Evolutionary conservation across 2,329 filamentous ascomycete genomes (phyloP).

Genomic region (Pyrenophora teres): DNA sequence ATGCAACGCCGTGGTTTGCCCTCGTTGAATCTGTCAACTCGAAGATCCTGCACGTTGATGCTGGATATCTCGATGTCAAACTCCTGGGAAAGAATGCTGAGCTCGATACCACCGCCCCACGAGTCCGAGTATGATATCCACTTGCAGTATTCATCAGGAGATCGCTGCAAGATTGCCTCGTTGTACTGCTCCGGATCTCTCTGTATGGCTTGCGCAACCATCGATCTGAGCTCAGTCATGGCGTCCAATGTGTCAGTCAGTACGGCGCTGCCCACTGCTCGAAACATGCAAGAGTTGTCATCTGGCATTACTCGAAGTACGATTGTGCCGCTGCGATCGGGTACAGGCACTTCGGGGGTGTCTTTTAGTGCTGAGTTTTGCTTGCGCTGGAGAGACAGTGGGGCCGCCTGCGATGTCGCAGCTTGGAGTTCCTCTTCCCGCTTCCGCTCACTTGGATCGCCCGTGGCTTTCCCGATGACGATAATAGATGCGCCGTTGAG

Average conservation of each 20-base stretch:
- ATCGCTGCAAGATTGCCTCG: conserved; percentile 73
- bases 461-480: conserved; percentile 56
- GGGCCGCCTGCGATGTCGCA: conserved; percentile 33
- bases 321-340: conserved; percentile 60
- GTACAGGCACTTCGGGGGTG: conserved; percentile 64
- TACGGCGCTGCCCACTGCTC: conserved; percentile 82
- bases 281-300: conserved; percentile 93
- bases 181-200: conserved; percentile 73
- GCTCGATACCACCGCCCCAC: conserved; percentile 92
- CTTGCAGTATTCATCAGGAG: conserved; percentile 74
- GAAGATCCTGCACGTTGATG: conserved; percentile 74
- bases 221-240: conserved; percentile 73
- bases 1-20: conserved; percentile 69
- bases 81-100: conserved; percentile 80
- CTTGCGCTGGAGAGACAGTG: conserved; percentile 51
- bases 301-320: conserved; percentile 94
- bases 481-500: conserved; percentile 72
- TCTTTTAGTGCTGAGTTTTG: conserved; percentile 56
- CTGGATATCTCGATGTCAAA: conserved; percentile 86
- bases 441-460: conserved; percentile 33
- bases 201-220: conserved; percentile 80
- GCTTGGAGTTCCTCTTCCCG: conserved; percentile 20
- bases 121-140: conserved; percentile 80
- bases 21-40: conserved; percentile 79
- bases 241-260: conserved; percentile 65